Evolutionary conservation across 73 alveolate genomes (phyloP).

Genomic region (Symbiodinium natans): DNA sequence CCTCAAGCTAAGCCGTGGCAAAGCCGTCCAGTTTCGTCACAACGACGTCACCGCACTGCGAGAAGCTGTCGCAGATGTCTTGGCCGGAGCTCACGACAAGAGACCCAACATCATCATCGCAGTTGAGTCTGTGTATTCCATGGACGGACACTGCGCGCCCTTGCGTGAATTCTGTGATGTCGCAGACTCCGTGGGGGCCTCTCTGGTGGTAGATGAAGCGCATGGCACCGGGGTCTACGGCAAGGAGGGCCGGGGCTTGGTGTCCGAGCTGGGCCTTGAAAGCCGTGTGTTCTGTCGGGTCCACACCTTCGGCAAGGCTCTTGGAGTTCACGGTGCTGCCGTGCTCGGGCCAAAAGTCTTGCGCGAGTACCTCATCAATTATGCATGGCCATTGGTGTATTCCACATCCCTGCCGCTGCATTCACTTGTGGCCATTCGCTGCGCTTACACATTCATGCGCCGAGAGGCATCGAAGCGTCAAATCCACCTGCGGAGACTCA

Average conservation of each 20-base stretch:
- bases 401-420: conserved; percentile 90
- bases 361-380: conserved; percentile 8
- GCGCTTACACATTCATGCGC: conserved; percentile 68
- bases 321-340: conserved; percentile 71
- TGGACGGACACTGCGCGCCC: conserved; percentile 91
- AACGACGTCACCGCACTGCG: conserved; percentile 59
- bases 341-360: conserved; percentile 51
- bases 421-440: conserved; percentile 34
- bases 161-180: conserved; percentile 25
- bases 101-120: conserved; percentile 71
- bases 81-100: neutral
- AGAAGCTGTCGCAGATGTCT: conserved; percentile 1
- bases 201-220: conserved; percentile 75
- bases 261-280: conserved; percentile 62
- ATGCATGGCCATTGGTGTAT: neutral
- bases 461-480: conserved; percentile 39
- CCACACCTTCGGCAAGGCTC: conserved; percentile 88
- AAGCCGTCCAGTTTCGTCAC: conserved; percentile 37
- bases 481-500: neutral
- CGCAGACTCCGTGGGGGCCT: conserved; percentile 38
- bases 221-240: conserved; percentile 90
- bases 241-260: conserved; percentile 69
- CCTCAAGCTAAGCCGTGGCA: conserved; percentile 40
- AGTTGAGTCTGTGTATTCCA: conserved; percentile 84
- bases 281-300: conserved; percentile 56